A percentile compares a stretch with the other conserved stretches of the same genome.
These are phyloP conservation scores for Citrus hindsii DNA, from an alignment of 345 rosid species.

Conservation along the genomic window DNA sequence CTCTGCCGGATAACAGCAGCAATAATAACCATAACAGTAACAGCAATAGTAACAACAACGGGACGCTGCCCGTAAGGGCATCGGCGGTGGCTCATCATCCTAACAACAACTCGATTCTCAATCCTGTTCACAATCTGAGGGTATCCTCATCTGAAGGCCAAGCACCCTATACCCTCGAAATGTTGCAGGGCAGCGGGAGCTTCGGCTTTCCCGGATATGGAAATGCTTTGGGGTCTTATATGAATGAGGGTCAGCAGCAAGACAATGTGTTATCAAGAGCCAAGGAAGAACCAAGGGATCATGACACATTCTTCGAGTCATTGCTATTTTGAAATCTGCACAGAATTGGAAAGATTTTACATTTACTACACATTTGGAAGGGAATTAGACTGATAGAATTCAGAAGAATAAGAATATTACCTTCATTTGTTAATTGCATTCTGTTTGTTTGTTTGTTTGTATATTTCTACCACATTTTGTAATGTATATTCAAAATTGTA, in stretches of 20 bases:
- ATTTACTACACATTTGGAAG: not conserved
- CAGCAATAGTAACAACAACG: slow-evolving; percentile 16
- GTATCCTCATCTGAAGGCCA: slow-evolving; percentile 26
- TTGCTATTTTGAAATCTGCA: slow-evolving; percentile 31
- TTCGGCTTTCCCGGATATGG: slow-evolving; percentile 40
- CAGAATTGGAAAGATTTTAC: not conserved
- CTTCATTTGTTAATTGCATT: slow-evolving; percentile 23
- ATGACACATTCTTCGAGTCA: slow-evolving; percentile 46
- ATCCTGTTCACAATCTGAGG: slow-evolving; percentile 26
- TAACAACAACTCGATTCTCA: slow-evolving; percentile 21
- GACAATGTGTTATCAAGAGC: slow-evolving; percentile 31
- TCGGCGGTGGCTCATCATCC: slow-evolving; percentile 18
- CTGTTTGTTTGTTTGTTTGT: slow-evolving; percentile 23
- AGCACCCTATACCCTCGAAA: slow-evolving; percentile 41
- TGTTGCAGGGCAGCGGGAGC: slow-evolving; percentile 36
- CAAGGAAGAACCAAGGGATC: slow-evolving; percentile 59
- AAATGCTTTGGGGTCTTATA: slow-evolving; percentile 36
- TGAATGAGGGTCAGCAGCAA: slow-evolving; percentile 26
- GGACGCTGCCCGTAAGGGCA: slow-evolving; percentile 32
- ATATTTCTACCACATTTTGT: slow-evolving; percentile 10
- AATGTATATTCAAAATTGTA: slow-evolving; percentile 9
- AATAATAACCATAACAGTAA: not conserved
- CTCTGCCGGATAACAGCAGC: slow-evolving; percentile 23
- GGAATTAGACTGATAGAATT: not conserved
- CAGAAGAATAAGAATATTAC: slow-evolving; percentile 13